phyloP scores from a whole-genome alignment of 2,329 filamentous ascomycete species.

The Xylariaceae sp. region DNA sequence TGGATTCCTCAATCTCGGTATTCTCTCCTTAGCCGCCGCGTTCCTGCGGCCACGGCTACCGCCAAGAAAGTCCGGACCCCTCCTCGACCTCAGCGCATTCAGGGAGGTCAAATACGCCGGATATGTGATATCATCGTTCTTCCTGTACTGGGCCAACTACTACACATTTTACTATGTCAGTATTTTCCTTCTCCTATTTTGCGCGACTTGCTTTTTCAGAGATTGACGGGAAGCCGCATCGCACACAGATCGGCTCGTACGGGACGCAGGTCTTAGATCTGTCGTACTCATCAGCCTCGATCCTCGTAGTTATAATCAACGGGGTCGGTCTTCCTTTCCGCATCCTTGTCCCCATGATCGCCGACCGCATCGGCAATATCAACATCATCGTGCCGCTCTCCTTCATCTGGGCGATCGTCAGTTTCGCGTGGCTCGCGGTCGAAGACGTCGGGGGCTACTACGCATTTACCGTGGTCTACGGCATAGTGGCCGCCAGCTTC shows the following conservation, averaged over 20 bases:
- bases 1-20: conserved; percentile 65
- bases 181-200: not conserved
- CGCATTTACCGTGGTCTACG: conserved; percentile 34
- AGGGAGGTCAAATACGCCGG: conserved; percentile 31
- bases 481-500: conserved; percentile 33
- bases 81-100: conserved; percentile 31
- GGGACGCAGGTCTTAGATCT: conserved; percentile 33
- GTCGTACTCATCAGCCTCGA: conserved; percentile 32
- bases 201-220: not conserved
- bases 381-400: conserved; percentile 33
- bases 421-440: conserved; percentile 38
- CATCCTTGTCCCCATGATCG: conserved; percentile 34
- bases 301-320: conserved; percentile 38
- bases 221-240: not conserved
- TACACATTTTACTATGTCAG: conserved; percentile 41
- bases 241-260: conserved; percentile 32
- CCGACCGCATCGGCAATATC: conserved; percentile 35
- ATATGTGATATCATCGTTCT: conserved; percentile 36
- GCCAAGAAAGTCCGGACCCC: conserved; percentile 30
- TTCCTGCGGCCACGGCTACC: conserved; percentile 33
- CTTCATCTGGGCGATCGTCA: conserved; percentile 29
- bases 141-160: conserved; percentile 38
- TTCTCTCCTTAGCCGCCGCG: conserved; percentile 63
- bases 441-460: conserved; percentile 33
- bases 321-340: conserved; percentile 37